Conservation (phyloP, 371 early-diverging fungal genomes). For the Syncephalastrum contaminatum region DNA sequence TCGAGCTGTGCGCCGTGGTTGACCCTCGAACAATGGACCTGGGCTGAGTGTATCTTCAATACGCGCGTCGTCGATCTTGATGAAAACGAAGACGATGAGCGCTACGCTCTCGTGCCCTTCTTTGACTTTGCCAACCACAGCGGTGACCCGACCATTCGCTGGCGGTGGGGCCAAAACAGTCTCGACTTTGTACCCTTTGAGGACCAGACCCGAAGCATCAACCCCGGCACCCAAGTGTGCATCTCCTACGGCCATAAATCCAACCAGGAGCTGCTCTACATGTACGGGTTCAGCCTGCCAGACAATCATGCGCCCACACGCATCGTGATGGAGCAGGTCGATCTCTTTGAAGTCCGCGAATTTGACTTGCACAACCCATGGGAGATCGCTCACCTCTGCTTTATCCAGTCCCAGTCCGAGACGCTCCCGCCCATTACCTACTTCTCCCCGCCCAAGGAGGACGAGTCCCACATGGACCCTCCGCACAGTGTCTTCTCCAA, state of each 20-base stretch:
- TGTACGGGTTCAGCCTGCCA: conserved; percentile 52
- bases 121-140: conserved; percentile 65
- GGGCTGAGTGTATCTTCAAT: conserved; percentile 56
- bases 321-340: conserved; percentile 15
- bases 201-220: background rate
- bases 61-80: conserved; percentile 47
- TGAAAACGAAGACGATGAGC: conserved; percentile 7
- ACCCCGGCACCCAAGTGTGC: conserved; percentile 26
- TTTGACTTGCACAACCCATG: conserved; percentile 12
- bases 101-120: conserved; percentile 40
- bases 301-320: conserved; percentile 30
- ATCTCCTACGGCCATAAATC: conserved; percentile 63
- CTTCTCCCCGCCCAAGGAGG: background rate
- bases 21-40: conserved; percentile 39
- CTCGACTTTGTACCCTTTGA: conserved; percentile 11
- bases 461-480: background rate
- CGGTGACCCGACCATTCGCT: conserved; percentile 40
- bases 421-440: conserved; percentile 16
- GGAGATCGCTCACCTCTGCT: conserved; percentile 7
- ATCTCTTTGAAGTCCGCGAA: conserved; percentile 23
- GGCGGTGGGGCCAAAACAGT: conserved; percentile 33
- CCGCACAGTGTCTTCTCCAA: background rate
- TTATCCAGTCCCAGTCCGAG: background rate
- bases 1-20: conserved; percentile 19
- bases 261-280: conserved; percentile 63